Percentiles rank a stretch among this genome's conserved stretches.
These are phyloP conservation scores for Coemansia sp. DNA, from an alignment of 192 early-diverging fungal genomes.

Conservation along the genomic window DNA sequence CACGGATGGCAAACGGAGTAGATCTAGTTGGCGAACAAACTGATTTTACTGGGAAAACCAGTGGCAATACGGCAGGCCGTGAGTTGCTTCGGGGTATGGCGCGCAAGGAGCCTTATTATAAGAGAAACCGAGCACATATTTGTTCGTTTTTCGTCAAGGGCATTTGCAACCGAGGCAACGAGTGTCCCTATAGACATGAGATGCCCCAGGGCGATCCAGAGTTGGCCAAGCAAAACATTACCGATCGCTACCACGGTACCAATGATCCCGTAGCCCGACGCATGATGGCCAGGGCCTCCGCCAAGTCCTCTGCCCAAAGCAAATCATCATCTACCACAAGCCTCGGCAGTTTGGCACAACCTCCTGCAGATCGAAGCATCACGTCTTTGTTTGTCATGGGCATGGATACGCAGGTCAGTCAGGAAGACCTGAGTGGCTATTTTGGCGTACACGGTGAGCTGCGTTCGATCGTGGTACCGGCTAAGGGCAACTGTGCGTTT, in stretches of 20 bases:
- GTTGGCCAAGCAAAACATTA: conserved; percentile 86
- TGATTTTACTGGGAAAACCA: conserved; percentile 33
- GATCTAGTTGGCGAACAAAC: conserved; percentile 14
- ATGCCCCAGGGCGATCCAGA: conserved; percentile 77
- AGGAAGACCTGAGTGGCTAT: conserved; percentile 63
- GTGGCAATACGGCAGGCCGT: conserved; percentile 51
- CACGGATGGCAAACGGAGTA: conserved; percentile 61
- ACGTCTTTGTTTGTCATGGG: conserved; percentile 86
- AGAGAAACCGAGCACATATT: conserved; percentile 84
- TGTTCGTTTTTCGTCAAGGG: conserved; percentile 97
- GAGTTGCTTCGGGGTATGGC: conserved; percentile 75
- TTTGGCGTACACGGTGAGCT: conserved; percentile 88
- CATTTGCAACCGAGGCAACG: conserved; percentile 89
- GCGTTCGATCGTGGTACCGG: conserved; percentile 77
- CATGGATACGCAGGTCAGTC: conserved; percentile 64
- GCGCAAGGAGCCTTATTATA: conserved; percentile 85
- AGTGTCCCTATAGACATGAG: conserved; percentile 97
- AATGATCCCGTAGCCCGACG: conserved; percentile 94
- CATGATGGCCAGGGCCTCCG: conserved; percentile 67
- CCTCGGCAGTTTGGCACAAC: conserved; percentile 31
- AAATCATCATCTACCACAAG: conserved; percentile 53
- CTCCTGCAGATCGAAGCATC: conserved; percentile 78
- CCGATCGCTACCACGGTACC: conserved; percentile 89
- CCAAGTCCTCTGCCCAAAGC: too few species aligned
- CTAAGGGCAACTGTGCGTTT: conserved; percentile 84